Evolutionary conservation across 495 filamentous ascomycete genomes (phyloP), one percentile per base, ranked within the genome.

Genomic region (Durotheca rogersii): DNA sequence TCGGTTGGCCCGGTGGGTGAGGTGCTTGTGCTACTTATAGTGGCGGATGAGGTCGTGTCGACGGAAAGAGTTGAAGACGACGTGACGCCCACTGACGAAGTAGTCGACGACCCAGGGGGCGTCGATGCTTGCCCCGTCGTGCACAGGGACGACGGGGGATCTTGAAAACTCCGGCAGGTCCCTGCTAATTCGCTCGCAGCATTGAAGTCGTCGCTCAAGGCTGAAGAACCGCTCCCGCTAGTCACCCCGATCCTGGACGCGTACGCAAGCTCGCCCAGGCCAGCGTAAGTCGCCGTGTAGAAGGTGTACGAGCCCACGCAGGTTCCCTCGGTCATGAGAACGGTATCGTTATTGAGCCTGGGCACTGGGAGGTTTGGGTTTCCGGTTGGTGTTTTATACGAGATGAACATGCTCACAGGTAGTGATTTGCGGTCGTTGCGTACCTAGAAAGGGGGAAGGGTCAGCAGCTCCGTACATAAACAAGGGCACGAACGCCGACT

Each of bases 251-350:
- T 61, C 20, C 69, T 66, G n/a, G 77, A 71, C 29, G 74, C 73
- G 57, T 72, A 71, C 38, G 67, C 74, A 32, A 73, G 66, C 14
- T 72, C 71, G 10, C 67, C 72, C 16, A 67, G 57, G 32, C 76
- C 65, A 30, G 73, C 61, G 50, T 72, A 75, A 35, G 60, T 73
- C 1, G 67, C 77, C 7, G 69, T 72, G 54, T 77, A 82, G 18
- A 83, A 67, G 12, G 68, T 76, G 48, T 84, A 82, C 6, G 56
- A 52, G 5, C 81, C 81, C 25, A 77, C 61, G 29, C 79, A 76
- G 27, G 67, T 47, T 7, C 74, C 72, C 50, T 76, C 61, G 2
- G 66, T 60, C 77, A 84, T 80, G 6, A 66, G 44, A 6, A 75
- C 30, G 2, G 66, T 72, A 5, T 64, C 57, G 4, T 56, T 70